These are phyloP conservation scores for Solanum sparsipilum DNA, from an alignment of 257 asterid genomes.

Conservation along the genomic window DNA sequence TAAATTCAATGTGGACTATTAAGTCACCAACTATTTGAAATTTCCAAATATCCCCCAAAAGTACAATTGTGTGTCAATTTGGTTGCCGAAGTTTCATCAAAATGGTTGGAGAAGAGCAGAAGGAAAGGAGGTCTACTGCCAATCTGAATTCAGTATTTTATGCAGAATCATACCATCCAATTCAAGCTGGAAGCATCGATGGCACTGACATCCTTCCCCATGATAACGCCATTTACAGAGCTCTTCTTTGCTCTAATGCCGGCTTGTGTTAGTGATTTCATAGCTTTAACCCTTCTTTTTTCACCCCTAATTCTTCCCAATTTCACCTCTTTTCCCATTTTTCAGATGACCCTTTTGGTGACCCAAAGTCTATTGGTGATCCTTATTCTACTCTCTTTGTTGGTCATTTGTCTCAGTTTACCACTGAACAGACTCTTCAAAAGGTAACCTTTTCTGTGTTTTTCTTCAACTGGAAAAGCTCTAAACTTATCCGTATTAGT, in stretches of 20 bases:
- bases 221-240: constrained; percentile 79
- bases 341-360: constrained; percentile 88
- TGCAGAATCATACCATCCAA: constrained; percentile 77
- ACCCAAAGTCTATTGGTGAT: constrained; percentile 71
- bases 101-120: background rate
- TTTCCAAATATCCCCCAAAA: background rate
- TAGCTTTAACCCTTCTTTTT: background rate
- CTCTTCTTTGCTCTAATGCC: constrained; percentile 82
- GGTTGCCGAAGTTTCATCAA: background rate
- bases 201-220: constrained; percentile 87
- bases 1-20: background rate
- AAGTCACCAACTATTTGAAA: background rate
- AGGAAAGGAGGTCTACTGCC: background rate
- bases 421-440: constrained; percentile 69
- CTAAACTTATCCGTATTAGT: background rate
- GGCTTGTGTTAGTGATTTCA: constrained; percentile 43
- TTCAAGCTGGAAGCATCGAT: constrained; percentile 96
- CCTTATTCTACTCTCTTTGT: constrained; percentile 88
- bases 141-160: constrained; percentile 67
- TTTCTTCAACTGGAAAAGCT: background rate
- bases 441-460: constrained; percentile 21
- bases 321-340: background rate
- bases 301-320: background rate
- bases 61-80: background rate
- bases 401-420: constrained; percentile 70